Conservation (phyloP, 441 rosid genomes). For the Viola pubescens region DNA sequence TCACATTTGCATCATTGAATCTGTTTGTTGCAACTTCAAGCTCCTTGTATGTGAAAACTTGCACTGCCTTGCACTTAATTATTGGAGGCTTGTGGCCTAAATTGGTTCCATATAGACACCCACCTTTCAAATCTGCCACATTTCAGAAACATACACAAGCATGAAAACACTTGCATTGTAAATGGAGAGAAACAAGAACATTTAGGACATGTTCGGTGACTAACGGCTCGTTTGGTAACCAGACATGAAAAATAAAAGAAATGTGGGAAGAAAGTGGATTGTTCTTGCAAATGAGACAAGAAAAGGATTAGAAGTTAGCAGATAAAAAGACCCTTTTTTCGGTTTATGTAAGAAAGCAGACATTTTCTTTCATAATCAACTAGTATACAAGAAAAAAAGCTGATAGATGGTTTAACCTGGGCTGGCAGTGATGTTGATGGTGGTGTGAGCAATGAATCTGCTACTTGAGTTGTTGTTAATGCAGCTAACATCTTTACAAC, state of each 20-base stretch:
- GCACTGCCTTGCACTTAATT: slow-evolving; percentile 36
- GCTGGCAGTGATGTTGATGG: slow-evolving; percentile 41
- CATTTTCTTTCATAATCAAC: not conserved
- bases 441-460: slow-evolving; percentile 32
- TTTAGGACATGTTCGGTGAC: no score
- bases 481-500: slow-evolving; percentile 26
- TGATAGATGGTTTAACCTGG: slow-evolving; percentile 46
- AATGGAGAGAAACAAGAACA: no score
- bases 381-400: not conserved
- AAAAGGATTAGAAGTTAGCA: not conserved
- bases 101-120: slow-evolving; percentile 49
- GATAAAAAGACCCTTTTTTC: no score
- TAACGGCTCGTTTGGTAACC: no score
- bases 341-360: no score
- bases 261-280: not conserved
- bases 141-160: slow-evolving; percentile 10
- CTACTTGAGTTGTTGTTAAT: slow-evolving; percentile 17
- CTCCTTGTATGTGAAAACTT: slow-evolving; percentile 83
- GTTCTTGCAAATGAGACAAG: not conserved
- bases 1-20: slow-evolving; percentile 53
- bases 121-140: slow-evolving; percentile 51
- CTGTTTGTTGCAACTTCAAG: slow-evolving; percentile 55
- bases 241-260: no score
- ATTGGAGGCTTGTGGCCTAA: slow-evolving; percentile 18
- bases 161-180: not conserved